A percentile compares a stretch with the other conserved stretches of the same genome.
Conservation (phyloP, 257 asterid species). For the Orobanche coerulescens region DNA sequence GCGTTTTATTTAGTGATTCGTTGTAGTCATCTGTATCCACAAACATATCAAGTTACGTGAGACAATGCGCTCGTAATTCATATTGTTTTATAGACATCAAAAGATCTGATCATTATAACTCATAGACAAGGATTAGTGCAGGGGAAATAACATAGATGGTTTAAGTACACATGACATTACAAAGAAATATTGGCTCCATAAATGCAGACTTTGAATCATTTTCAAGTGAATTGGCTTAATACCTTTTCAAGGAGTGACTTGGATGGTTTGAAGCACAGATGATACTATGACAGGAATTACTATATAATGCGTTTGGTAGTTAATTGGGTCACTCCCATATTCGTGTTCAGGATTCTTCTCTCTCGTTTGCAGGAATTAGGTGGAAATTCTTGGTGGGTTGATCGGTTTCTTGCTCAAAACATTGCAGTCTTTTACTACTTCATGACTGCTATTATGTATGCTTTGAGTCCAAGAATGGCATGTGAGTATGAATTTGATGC, state of each 20-base stretch:
- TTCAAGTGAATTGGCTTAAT: neutral
- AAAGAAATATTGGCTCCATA: too few species aligned
- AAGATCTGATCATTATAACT: slow-evolving; percentile 1
- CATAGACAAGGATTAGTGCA: neutral
- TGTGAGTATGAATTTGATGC: slow-evolving; percentile 46
- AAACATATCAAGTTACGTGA: neutral
- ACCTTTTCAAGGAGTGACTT: too few species aligned
- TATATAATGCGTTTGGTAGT: neutral
- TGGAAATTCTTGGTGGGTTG: slow-evolving; percentile 97
- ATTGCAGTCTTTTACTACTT: slow-evolving; percentile 74
- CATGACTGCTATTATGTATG: slow-evolving; percentile 82
- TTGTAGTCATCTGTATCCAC: slow-evolving; percentile 8
- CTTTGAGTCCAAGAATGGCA: slow-evolving; percentile 98
- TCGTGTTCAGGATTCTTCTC: neutral
- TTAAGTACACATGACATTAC: neutral
- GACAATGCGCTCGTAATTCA: neutral
- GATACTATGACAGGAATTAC: neutral
- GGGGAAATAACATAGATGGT: neutral
- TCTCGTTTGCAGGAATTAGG: slow-evolving; percentile 77
- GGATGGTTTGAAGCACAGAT: too few species aligned
- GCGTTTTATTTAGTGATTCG: neutral
- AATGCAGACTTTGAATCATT: neutral
- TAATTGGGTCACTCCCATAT: slow-evolving; percentile 17
- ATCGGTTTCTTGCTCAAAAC: slow-evolving; percentile 87
- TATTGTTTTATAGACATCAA: slow-evolving; percentile 5